Evolutionary conservation across 2,329 filamentous ascomycete genomes (phyloP), one percentile per base, ranked within the genome.

Genomic region (Apiospora aurea): DNA sequence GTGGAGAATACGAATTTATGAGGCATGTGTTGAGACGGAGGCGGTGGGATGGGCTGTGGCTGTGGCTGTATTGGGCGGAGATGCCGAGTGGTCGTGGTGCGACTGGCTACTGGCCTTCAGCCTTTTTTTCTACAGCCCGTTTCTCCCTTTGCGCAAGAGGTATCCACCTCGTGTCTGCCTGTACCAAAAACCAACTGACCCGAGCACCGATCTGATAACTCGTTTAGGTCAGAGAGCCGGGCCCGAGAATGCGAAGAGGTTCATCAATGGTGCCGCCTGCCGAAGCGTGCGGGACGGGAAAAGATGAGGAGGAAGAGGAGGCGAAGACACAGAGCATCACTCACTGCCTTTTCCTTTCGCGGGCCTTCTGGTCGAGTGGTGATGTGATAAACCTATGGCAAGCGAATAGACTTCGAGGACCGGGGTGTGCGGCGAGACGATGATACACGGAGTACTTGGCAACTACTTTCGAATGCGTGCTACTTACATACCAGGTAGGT

Each of bases 21-120:
- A 64, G 57, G 57, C 57, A 64, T 41, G 57, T 64, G 57, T 64
- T 64, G 57, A 64, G 57, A 64, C 57, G 34, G 26, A 34, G 57
- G 57, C 18, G 3, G 18, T 47, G 16, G 8, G 46, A 49, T 21
- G 44, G 53, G 29, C 29, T 38, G 38, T 8, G 53, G 29, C 57
- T 64, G 57, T 64, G 57, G 57, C 57, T 64, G 57, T 64, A 64
- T 64, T 10, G 57, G 57, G 57, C 34, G 57, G 57, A 41, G 34
- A 61, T 61, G 57, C 57, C 29, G 57, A 41, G 34, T 5, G 34
- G 21, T 64, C 21, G 53, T 41, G 57, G 29, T 38, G 29, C 53
- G 41, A 64, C 34, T 26, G 38, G 29, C 26, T 64, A n/a, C 57
- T n/a, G 34, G 34, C 21, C 21, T 7, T 46, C 21, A 64, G 34